Percentiles rank a stretch among this genome's conserved stretches.
Evolutionary conservation across 805 yeast genomes (phyloP).

Genomic region (Yarrowia sp.): DNA sequence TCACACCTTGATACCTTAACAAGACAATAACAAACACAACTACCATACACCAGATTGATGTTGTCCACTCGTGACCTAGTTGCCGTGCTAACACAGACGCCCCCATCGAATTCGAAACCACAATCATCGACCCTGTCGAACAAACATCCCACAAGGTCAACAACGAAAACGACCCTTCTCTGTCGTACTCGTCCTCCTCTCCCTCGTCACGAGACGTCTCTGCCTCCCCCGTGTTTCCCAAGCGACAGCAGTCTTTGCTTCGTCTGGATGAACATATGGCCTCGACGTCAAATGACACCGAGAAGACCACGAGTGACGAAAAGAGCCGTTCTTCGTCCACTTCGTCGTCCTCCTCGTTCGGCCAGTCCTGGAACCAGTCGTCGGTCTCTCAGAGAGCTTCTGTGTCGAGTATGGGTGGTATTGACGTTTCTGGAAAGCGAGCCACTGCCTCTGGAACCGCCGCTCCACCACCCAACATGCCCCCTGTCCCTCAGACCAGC

Average conservation of each 20-base stretch:
- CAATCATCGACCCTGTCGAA: conserved; percentile 10
- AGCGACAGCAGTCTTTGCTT: conserved; percentile 24
- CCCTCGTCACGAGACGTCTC: conserved; percentile 17
- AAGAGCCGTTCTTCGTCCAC: conserved; percentile 23
- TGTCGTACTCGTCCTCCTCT: not conserved
- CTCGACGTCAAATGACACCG: not conserved
- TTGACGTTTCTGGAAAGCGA: conserved; percentile 5
- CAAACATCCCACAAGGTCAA: conserved; percentile 12
- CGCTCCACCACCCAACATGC: too few species aligned
- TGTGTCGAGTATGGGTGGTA: conserved; percentile 2
- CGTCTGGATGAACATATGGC: conserved; percentile 16
- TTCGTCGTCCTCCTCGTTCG: conserved; percentile 24
- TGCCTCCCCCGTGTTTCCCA: conserved; percentile 24
- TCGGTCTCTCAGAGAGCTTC: conserved; percentile 21
- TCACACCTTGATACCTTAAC: too few species aligned
- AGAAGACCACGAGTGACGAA: not conserved
- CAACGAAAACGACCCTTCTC: too few species aligned
- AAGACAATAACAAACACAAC: too few species aligned
- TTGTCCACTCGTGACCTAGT: not conserved
- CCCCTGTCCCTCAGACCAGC: too few species aligned
- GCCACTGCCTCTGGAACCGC: too few species aligned
- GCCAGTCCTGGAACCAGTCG: conserved; percentile 28
- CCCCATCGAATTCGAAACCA: conserved; percentile 34
- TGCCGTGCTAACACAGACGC: conserved; percentile 23
- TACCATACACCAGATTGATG: too few species aligned